Percentiles rank a stretch among this genome's conserved stretches.
Evolutionary conservation across 2,329 filamentous ascomycete species (phyloP).

Genomic region (Talaromyces sp.): DNA sequence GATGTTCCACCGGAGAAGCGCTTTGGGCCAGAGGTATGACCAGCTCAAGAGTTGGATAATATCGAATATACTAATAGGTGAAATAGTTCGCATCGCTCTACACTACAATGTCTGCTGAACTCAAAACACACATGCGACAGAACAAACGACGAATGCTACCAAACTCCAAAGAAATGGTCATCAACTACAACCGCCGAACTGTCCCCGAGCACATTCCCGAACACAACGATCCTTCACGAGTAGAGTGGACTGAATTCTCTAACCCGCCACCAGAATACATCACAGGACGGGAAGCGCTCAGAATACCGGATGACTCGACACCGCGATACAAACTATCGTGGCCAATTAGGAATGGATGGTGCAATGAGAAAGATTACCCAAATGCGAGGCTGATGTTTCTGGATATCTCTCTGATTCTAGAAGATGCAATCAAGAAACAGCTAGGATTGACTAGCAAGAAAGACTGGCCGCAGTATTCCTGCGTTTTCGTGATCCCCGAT

Average conservation of each 20-base stretch:
- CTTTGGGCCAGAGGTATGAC: conserved; percentile 77
- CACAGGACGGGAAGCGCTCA: conserved; percentile 75
- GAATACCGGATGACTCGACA: conserved; percentile 83
- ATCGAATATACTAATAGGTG: neutral
- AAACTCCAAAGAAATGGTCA: conserved; percentile 94
- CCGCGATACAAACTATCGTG: conserved; percentile 91
- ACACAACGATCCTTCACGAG: conserved; percentile 89
- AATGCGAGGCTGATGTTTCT: conserved; percentile 77
- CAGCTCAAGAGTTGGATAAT: no score
- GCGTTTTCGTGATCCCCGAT: conserved; percentile 95
- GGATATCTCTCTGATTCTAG: conserved; percentile 82
- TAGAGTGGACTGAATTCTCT: conserved; percentile 89
- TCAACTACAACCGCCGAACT: conserved; percentile 86
- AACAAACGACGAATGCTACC: conserved; percentile 94
- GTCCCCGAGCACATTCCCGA: conserved; percentile 84
- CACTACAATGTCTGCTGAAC: conserved; percentile 76
- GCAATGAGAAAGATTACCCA: conserved; percentile 86
- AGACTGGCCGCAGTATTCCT: conserved; percentile 87
- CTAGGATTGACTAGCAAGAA: conserved; percentile 73
- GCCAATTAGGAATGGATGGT: conserved; percentile 81
- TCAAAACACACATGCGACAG: conserved; percentile 84
- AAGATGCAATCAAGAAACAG: conserved; percentile 82
- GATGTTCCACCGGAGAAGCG: conserved; percentile 66
- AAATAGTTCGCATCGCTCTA: conserved; percentile 63
- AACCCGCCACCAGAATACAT: conserved; percentile 71